Evolutionary conservation across 257 asterid genomes (phyloP), one percentile per base, ranked within the genome.

Genomic region (Mentha longifolia): DNA sequence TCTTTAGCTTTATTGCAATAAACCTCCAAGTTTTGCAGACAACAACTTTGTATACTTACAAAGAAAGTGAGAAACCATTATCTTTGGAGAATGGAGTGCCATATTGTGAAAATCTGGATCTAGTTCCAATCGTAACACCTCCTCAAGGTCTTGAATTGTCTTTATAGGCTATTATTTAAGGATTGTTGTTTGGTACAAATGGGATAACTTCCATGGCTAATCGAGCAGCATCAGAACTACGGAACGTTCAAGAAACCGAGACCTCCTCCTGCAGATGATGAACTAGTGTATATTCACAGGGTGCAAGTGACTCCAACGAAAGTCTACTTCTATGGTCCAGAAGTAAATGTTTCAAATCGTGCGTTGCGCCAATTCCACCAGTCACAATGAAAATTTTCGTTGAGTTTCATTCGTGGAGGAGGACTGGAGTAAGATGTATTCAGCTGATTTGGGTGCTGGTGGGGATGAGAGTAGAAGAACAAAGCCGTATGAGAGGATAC

Each of bases 351-450:
- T 50, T 89, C 98, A 1, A 93, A 93, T 66, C 89, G 96, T 4
- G 97, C 91, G 10, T 61, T 91, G 50, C 96, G 97, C 67, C 77
- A 89, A 5, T 93, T 71, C 61, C 25, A 39, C n/a, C 0, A 76
- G 78, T 15, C 71, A 87, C 65, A 76, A 87, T 15, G 92, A 89
- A 58, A 87, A 85, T 81, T 94, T 94, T 74, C 81, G 91, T 68
- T 96, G 96, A 22, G 95, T 94, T 66, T 89, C 98, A n/a, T 94
- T 94, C 68, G 83, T 86, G 75, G 98, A 91, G 61, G 98, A 93
- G 80, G 97, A 93, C 77, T 85, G 86, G 91, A 79, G 83, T 1
- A 89, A 84, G 75, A 78, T 93, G 83, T 79, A 51, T 66, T 88
- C 96, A 13, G 63, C 87, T 7, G 96, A 85, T 62, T 76, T 93